Evolutionary conservation across 1,284 basidiomycete species (phyloP), one percentile per base, ranked within the genome.

Genomic region (Phylloboletellus chloephorus): DNA sequence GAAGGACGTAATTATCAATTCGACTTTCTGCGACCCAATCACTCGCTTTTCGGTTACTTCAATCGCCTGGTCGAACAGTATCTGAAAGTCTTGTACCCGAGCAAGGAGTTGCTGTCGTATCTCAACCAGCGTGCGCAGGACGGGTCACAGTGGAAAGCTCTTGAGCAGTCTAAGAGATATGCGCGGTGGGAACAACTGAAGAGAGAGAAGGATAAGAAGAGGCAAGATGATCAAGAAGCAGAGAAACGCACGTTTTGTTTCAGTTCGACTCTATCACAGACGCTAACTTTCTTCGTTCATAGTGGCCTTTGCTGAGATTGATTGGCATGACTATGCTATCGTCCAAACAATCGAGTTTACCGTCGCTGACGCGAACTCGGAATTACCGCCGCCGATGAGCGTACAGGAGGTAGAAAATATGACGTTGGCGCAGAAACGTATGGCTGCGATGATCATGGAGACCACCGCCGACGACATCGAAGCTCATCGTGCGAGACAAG

Each of bases 311-410:
- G 88, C 91, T 34, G 89, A 94, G 60, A 98, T 99, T 58, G 96
- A 98, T 62, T 99, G 96, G 96, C 92, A 98, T 58, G 96, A 98
- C 66, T 98, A 98, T 68, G 91, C 94, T 38, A 91, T 97, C 46
- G 96, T 98, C 12, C 92, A 97, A 60, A 98, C 95, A 15, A 97
- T 98, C 53, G 96, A 98, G 64, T 96, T 98, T 57, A 98, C 96
- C 8, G 81, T 85, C 37, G 86, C 86, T 4, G 96, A 98, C 61
- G 82, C 88, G 46, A 80, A 82, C 30, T 82, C 93, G 20, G 93
- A 98, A 57, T 72, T 99, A 19, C 96, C 96, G 8, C 84, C 90
- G 17, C 96, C 96, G 0, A 95, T 95, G 78, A 94, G 80, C 52
- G 79, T 97, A 21, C 82, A 92, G 54, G 92, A 97, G 59, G 83